Base-by-base conservation (phyloP, 2,329 filamentous ascomycete genomes). In the Fusarium siculi region DNA sequence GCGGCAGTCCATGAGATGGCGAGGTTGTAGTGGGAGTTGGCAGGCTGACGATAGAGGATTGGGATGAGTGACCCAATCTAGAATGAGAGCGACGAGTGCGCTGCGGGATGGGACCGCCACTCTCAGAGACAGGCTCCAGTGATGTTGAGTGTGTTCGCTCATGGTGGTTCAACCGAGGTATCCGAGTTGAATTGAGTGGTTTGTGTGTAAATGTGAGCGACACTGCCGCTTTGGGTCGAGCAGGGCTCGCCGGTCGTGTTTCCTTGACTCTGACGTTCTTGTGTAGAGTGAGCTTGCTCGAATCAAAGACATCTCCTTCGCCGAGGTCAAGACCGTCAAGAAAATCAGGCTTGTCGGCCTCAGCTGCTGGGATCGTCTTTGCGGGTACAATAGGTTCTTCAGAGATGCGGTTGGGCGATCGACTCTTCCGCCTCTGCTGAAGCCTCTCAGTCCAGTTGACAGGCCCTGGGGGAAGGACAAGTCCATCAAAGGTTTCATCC, bases 161-260 rank as follows among this genome's bases (percentile, higher is more conserved):
- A 81, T 93, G 91, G 68, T 86, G 91, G 67, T 87, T 87, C 40
- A 95, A 92, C 57, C 95, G 90, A 42, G 96, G 95, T 68, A 97
- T 92, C 63, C 95, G 92, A 39, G 95, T 96, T 36, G 80, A 83
- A 52, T 43, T 76, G 40, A 74, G 49, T n/a, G 89, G 84, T 78
- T 95, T 95, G 82, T 93, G 96, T 53, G 94, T 97, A 80, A 98
- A 98, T 11, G 95, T 98, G 69, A 98, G 86, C 18, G 95, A 96
- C 34, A 96, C 93, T 16, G 94, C 91, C 23, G 93, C 90, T 79
- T 92, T 92, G 25, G 89, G 89, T 70, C 93, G 89, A 28, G 89
- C 88, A 52, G 94, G 93, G 74, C 94, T 95, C 19, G 88, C 84
- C 25, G 91, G 87, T 59, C 90, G 87, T 70, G 90, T 85, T 73